Percentiles rank a stretch among this genome's conserved stretches.
phyloP scores from a whole-genome alignment of 2,329 filamentous ascomycete genomes.

The Neoascochyta sp. region DNA sequence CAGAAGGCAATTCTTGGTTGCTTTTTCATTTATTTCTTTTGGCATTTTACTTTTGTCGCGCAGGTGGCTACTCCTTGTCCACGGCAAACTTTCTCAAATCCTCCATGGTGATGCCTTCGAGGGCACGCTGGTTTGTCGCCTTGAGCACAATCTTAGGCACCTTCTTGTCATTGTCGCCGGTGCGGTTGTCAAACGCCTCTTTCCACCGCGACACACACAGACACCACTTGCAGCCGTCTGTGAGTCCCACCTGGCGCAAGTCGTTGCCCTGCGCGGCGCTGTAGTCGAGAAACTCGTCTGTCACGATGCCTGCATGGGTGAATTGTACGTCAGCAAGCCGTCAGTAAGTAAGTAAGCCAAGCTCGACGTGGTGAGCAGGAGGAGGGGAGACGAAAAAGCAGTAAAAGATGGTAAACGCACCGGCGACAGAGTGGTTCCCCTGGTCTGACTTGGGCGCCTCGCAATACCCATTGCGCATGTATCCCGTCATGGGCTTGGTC shows the following conservation, averaged over 20 bases:
- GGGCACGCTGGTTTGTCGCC: slow-evolving; percentile 52
- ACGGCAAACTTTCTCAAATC: slow-evolving; percentile 51
- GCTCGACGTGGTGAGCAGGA: slow-evolving; percentile 2
- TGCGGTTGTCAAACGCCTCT: slow-evolving; percentile 56
- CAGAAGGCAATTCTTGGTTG: too few species aligned
- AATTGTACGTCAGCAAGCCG: neutral
- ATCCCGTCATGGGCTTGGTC: slow-evolving; percentile 58
- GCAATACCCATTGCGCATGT: slow-evolving; percentile 60
- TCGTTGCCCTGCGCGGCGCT: slow-evolving; percentile 58
- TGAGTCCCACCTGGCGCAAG: slow-evolving; percentile 53
- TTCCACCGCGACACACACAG: slow-evolving; percentile 58
- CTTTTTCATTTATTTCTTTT: too few species aligned
- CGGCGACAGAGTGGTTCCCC: slow-evolving; percentile 60
- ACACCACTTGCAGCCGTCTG: slow-evolving; percentile 60
- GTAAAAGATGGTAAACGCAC: slow-evolving; percentile 12
- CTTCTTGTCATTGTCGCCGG: slow-evolving; percentile 45
- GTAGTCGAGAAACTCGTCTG: slow-evolving; percentile 61
- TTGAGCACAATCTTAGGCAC: slow-evolving; percentile 50
- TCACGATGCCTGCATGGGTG: slow-evolving; percentile 45
- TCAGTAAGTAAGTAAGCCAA: neutral
- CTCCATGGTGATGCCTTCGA: slow-evolving; percentile 48
- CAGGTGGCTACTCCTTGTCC: slow-evolving; percentile 35
- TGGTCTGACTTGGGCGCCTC: slow-evolving; percentile 51
- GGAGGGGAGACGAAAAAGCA: neutral
- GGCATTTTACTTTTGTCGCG: too few species aligned